Evolutionary conservation across 352 stramenopile species (phyloP).

Genomic region (Phytopythium cucurbitacearum): DNA sequence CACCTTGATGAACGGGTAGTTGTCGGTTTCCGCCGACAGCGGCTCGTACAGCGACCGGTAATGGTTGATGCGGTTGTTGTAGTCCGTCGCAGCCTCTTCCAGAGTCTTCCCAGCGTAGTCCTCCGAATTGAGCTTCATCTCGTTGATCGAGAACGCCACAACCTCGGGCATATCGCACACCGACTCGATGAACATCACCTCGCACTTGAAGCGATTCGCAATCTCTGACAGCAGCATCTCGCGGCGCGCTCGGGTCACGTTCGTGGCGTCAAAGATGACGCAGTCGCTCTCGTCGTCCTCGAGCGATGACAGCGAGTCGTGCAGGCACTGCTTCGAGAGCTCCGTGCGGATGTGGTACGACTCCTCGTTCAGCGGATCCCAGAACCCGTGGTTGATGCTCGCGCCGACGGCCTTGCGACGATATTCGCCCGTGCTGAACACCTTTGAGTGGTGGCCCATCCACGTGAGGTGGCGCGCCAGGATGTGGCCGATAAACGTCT

Average conservation of each 20-base stretch:
- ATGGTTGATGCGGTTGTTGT: constrained; percentile 75
- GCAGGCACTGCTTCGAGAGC: constrained; percentile 62
- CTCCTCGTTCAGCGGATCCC: constrained; percentile 72
- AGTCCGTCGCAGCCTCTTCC: constrained; percentile 68
- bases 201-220: constrained; percentile 60
- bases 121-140: constrained; percentile 82
- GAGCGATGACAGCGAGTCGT: constrained; percentile 64
- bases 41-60: constrained; percentile 74
- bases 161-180: constrained; percentile 70
- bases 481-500: constrained; percentile 85
- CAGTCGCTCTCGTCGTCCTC: constrained; percentile 71
- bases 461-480: constrained; percentile 77
- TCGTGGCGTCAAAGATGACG: constrained; percentile 83
- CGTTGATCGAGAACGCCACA: constrained; percentile 77
- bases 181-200: constrained; percentile 83
- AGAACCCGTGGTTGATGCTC: constrained; percentile 77
- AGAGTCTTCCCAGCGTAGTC: constrained; percentile 74
- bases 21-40: constrained; percentile 46
- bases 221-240: constrained; percentile 54
- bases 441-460: constrained; percentile 80
- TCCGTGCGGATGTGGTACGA: constrained; percentile 65
- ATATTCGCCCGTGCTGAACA: constrained; percentile 85
- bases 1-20: constrained; percentile 75
- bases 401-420: constrained; percentile 59
- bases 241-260: constrained; percentile 67